phyloP scores from a whole-genome alignment of 225 moss, liverwort and hornwort genomes.

The Polytrichum formosum region DNA sequence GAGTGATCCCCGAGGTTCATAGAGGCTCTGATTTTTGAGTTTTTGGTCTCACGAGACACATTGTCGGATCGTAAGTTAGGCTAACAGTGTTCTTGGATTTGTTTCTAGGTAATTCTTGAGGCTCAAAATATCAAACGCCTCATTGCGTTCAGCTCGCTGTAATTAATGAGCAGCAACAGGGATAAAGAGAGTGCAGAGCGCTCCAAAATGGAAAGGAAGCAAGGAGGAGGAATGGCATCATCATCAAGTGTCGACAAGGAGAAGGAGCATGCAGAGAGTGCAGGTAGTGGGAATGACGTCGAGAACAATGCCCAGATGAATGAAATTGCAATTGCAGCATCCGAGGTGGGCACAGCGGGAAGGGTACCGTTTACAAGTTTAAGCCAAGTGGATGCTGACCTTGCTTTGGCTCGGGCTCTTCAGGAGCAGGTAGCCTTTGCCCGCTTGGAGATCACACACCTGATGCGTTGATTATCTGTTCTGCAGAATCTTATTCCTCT shows the following conservation, averaged over 20 bases:
- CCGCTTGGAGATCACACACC: too few relatives aligned
- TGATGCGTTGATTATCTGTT: too few relatives aligned
- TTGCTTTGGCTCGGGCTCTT: slow-evolving; percentile 69
- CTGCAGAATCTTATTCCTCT: background rate
- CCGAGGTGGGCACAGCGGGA: slow-evolving; percentile 33
- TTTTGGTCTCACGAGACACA: background rate
- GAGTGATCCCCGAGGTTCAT: background rate
- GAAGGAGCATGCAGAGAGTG: slow-evolving; percentile 16
- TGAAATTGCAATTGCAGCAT: slow-evolving; percentile 22
- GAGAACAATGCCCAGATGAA: slow-evolving; percentile 22
- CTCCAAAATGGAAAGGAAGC: slow-evolving; percentile 41
- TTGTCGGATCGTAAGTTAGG: background rate
- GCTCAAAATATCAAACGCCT: background rate
- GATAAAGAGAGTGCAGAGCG: slow-evolving; percentile 24
- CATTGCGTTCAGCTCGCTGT: background rate
- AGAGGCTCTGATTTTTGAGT: background rate
- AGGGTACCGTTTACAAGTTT: slow-evolving; percentile 69
- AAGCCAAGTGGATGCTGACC: slow-evolving; percentile 76
- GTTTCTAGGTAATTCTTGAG: background rate
- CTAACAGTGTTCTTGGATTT: background rate
- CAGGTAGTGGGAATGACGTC: slow-evolving; percentile 18
- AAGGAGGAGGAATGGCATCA: slow-evolving; percentile 8
- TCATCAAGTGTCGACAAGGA: slow-evolving; percentile 19
- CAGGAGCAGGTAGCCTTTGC: slow-evolving; percentile 61
- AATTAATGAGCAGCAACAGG: slow-evolving; percentile 25